Conservation (phyloP, 2,329 filamentous ascomycete species). For the Phaeosphaeriaceae sp. region DNA sequence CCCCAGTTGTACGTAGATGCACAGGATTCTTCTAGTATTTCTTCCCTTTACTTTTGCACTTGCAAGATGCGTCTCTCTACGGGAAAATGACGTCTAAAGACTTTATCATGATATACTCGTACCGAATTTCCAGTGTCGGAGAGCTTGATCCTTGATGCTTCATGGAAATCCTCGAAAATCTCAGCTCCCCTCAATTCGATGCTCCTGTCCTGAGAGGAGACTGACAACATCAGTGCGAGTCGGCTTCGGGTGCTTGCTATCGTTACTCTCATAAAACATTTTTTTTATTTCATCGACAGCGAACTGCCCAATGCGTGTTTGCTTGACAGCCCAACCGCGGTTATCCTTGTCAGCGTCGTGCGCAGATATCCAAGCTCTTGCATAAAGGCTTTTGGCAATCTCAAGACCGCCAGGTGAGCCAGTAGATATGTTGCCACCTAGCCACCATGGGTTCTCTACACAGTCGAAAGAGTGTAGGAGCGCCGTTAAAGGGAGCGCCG, state of each 20-base stretch:
- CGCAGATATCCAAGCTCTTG: slow-evolving; percentile 65
- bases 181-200: slow-evolving; percentile 28
- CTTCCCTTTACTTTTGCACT: no score
- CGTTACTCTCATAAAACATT: slow-evolving; percentile 32
- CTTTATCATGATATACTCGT: no score
- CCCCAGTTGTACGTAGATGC: no score
- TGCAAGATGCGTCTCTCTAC: no score
- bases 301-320: slow-evolving; percentile 55
- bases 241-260: slow-evolving; percentile 11
- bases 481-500: slow-evolving; percentile 66
- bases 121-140: no score
- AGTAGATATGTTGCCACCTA: slow-evolving; percentile 64
- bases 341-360: slow-evolving; percentile 67
- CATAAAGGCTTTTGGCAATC: slow-evolving; percentile 61
- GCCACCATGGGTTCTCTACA: slow-evolving; percentile 65
- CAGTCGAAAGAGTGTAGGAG: slow-evolving; percentile 70
- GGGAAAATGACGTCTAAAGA: no score
- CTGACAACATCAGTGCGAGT: slow-evolving; percentile 26
- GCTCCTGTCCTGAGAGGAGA: slow-evolving; percentile 26
- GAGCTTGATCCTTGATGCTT: no score
- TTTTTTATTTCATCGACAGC: slow-evolving; percentile 36
- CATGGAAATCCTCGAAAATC: no score
- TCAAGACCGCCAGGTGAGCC: slow-evolving; percentile 64
- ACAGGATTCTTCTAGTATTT: no score
- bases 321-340: slow-evolving; percentile 58